Percentiles rank a stretch among this genome's conserved stretches.
Evolutionary conservation across 768 basidiomycete genomes (phyloP).

Genomic region (Suillus cothurnatus): DNA sequence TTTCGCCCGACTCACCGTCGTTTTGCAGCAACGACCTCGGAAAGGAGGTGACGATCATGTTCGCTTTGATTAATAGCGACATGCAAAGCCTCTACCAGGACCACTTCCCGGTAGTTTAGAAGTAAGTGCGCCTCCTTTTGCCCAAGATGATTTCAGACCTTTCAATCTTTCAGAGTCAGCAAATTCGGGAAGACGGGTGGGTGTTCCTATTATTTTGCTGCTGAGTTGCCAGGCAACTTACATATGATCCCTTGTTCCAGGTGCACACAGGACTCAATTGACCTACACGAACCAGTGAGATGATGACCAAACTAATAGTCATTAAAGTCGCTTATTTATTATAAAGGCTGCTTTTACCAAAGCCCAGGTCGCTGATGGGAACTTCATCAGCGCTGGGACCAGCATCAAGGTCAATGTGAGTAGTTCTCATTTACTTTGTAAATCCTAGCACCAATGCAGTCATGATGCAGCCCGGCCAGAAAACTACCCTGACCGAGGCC

Average conservation of each 20-base stretch:
- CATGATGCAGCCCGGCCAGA: not conserved
- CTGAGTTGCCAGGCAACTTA: not conserved
- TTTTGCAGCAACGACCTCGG: not conserved
- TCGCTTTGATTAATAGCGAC: not conserved
- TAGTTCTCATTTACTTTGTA: fast-evolving
- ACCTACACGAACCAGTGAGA: not conserved
- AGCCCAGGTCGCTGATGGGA: not conserved
- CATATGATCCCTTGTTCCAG: not conserved
- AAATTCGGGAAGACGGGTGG: constrained; percentile 1
- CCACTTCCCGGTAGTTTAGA: not conserved
- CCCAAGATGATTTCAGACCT: not conserved
- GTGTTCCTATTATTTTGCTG: not conserved
- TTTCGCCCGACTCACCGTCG: not conserved
- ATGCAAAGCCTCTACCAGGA: not conserved
- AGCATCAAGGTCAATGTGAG: not conserved
- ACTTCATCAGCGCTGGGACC: not conserved
- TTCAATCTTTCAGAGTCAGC: not conserved
- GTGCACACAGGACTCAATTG: not conserved
- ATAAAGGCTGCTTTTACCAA: not conserved
- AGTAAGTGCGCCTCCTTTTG: not conserved
- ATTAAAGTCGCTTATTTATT: not conserved
- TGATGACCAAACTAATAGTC: no score
- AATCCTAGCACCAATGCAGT: not conserved
- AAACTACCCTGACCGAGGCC: not conserved
- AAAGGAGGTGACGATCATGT: not conserved